A percentile compares a stretch with the other conserved stretches of the same genome.
Evolutionary conservation across 768 basidiomycete genomes (phyloP).

Genomic region (Phanerochaete carnosa): DNA sequence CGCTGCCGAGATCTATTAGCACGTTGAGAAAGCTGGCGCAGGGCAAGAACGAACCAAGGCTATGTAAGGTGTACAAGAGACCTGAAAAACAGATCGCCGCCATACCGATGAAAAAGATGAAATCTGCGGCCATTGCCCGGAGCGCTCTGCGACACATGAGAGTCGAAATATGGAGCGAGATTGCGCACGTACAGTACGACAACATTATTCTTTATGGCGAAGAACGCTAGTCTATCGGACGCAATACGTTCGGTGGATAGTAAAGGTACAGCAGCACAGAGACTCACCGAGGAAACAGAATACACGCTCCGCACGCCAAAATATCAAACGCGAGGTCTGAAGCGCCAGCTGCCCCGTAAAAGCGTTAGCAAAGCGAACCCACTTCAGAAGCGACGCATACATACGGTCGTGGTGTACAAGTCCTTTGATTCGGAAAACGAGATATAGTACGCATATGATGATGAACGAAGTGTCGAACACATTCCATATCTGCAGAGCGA

Average conservation of each 20-base stretch:
- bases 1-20: constrained; percentile 17
- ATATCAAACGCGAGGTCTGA: constrained; percentile 79
- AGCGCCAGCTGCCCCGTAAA: constrained; percentile 33
- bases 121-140: constrained; percentile 79
- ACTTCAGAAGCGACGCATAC: constrained; percentile 10
- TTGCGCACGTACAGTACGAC: constrained; percentile 60
- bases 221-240: constrained; percentile 63
- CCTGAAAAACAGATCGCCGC: constrained; percentile 83
- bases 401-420: constrained; percentile 51
- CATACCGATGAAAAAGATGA: constrained; percentile 74
- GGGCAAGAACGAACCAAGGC: constrained; percentile 37
- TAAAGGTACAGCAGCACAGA: neutral
- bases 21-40: neutral
- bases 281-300: constrained; percentile 73
- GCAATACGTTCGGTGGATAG: neutral
- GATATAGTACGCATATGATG: constrained; percentile 64
- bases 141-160: constrained; percentile 48
- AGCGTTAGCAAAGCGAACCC: neutral
- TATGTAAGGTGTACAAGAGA: constrained; percentile 53
- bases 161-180: neutral
- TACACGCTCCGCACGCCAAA: constrained; percentile 79
- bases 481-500: constrained; percentile 73
- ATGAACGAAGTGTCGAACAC: constrained; percentile 80
- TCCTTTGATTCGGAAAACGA: constrained; percentile 63
- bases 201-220: constrained; percentile 74